These are phyloP conservation scores for Mimosa bimucronata DNA, from an alignment of 306 rosid species.

Conservation along the genomic window DNA sequence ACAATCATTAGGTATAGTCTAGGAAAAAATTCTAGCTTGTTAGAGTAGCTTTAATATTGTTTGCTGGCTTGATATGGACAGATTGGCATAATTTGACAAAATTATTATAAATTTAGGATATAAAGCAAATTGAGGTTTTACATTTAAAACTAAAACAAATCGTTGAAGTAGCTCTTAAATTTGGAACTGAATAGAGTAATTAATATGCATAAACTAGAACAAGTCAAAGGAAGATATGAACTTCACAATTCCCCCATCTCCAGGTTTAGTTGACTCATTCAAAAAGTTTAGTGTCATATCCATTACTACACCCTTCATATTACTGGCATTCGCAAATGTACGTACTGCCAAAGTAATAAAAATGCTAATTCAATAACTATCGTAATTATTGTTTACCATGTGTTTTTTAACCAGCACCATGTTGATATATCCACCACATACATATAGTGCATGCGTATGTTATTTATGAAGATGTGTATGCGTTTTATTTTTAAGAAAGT, in stretches of 20 bases:
- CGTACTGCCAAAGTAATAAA: not conserved
- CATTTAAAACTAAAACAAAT: no score
- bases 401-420: no score
- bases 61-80: no score
- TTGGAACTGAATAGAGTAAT: not conserved
- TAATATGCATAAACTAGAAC: not conserved
- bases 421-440: not conserved
- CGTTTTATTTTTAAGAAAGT: not conserved
- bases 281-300: not conserved
- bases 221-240: not conserved
- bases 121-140: no score
- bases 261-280: slow-evolving; percentile 16
- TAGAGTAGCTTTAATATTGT: no score
- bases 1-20: not conserved
- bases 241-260: not conserved
- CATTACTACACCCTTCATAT: not conserved
- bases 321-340: not conserved
- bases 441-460: not conserved
- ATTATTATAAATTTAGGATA: no score
- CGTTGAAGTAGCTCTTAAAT: no score
- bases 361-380: not conserved
- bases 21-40: no score
- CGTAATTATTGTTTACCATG: not conserved
- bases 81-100: no score
- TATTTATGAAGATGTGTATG: not conserved